A percentile compares a stretch with the other conserved stretches of the same genome.
These are phyloP conservation scores for Hura crepitans DNA, from an alignment of 441 rosid species.

Conservation along the genomic window DNA sequence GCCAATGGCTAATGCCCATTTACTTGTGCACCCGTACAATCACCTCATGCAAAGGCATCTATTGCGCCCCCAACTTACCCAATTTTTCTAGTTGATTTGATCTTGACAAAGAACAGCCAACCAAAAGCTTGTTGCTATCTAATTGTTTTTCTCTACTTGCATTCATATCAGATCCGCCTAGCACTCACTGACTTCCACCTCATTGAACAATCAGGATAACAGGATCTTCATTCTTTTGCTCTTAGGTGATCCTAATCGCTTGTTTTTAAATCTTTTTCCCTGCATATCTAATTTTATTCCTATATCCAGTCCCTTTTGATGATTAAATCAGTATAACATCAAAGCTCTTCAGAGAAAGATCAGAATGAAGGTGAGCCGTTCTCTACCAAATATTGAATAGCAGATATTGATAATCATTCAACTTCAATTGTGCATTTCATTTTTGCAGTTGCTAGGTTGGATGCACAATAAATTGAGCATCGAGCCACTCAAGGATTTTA, in stretches of 20 bases:
- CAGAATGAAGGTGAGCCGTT: conserved; percentile 69
- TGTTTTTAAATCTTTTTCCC: conserved; percentile 33
- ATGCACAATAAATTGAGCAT: conserved; percentile 55
- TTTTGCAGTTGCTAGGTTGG: conserved; percentile 80
- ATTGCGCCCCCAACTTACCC: conserved; percentile 26
- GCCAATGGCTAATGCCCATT: conserved; percentile 18
- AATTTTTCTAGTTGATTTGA: conserved; percentile 54
- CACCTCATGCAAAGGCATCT: conserved; percentile 23
- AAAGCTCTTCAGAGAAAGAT: conserved; percentile 27
- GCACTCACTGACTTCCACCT: conserved; percentile 38
- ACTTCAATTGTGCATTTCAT: conserved; percentile 33
- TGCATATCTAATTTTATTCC: conserved; percentile 24
- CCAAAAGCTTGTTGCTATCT: conserved; percentile 67
- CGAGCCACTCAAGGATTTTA: conserved; percentile 55
- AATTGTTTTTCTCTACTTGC: conserved; percentile 49
- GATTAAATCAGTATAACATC: conserved; percentile 35
- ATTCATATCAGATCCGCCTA: conserved; percentile 40
- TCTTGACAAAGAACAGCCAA: conserved; percentile 63
- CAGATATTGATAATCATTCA: conserved; percentile 26
- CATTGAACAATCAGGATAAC: conserved; percentile 26
- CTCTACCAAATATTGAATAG: conserved; percentile 26
- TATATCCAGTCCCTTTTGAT: conserved; percentile 28
- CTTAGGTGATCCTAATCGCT: conserved; percentile 29
- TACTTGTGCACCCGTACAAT: conserved; percentile 15
- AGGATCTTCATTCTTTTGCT: conserved; percentile 24